Evolutionary conservation across 176 grass and related monocot species (phyloP), one percentile per base, ranked within the genome.

Genomic region (Canna indica): DNA sequence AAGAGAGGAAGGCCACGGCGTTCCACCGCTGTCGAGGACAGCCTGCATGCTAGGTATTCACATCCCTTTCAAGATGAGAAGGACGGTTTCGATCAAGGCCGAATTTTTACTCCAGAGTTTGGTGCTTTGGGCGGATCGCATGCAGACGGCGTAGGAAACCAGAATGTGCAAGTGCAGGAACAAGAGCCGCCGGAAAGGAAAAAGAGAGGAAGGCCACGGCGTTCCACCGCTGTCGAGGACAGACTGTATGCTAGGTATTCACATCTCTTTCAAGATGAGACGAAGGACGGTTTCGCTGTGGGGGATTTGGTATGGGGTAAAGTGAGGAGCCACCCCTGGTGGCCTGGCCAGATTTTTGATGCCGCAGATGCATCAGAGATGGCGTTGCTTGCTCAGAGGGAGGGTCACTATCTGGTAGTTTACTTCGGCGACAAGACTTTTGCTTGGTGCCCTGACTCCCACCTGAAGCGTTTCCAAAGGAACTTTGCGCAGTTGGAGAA

Each of bases 401-500:
- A 50, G 3, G 17, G 76, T n/a, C 44, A 79, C 29, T 44, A 41
- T 35, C 81, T 95, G 26, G 87, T 95, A 12, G 82, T 82, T 31
- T 88, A 75, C 76, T 91, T 96, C 32, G 87, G 83, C 57, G 92
- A 91, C 63, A 83, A 77, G 59, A 83, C 80, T 17, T 90, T 88
- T 83, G 80, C 82, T 1, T 95, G 91, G 87, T 74, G 50, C 47
- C 59, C 81, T 10, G 11, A 50, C 2, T 72, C 58, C 0, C 70
- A 79, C 47, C 72, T 95, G 66, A 68, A 75, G 65, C 75, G 84
- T 29, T 83, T 95, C 73, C 82, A 77, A 22, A 16, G 47, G 9
- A 58, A 69, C 25, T 90, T 88, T 62, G 4, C 57, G 10, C 34
- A 29, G 29, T 71, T 85, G 77, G 75, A 75, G 24, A 75, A 69